phyloP scores from a whole-genome alignment of 306 rosid genomes.

The Sophora flavescens region DNA sequence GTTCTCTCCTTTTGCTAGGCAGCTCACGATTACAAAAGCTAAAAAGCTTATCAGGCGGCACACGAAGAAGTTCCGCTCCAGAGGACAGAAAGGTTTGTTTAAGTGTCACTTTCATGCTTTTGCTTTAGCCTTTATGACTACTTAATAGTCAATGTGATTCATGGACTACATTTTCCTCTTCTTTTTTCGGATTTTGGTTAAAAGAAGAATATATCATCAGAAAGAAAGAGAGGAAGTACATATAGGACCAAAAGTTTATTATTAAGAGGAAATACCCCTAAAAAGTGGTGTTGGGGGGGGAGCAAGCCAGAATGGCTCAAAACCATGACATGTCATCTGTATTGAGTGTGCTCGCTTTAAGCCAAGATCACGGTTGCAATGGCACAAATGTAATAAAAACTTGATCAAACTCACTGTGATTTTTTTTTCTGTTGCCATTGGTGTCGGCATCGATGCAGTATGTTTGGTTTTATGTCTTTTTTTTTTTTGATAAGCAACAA shows the following conservation, averaged over 20 bases:
- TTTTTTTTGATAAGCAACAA: too few relatives aligned
- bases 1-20: constrained; percentile 91
- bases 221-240: constrained; percentile 25
- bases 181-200: not conserved
- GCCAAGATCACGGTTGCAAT: too few relatives aligned
- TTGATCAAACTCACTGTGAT: too few relatives aligned
- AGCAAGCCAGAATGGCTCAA: constrained; percentile 14
- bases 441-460: too few relatives aligned
- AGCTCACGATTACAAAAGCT: constrained; percentile 91
- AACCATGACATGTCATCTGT: not conserved
- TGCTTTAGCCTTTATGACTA: constrained; percentile 25
- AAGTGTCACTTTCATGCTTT: constrained; percentile 19
- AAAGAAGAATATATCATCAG: constrained; percentile 16
- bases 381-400: too few relatives aligned
- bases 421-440: too few relatives aligned
- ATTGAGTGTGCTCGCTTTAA: too few relatives aligned
- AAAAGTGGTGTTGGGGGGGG: too few relatives aligned
- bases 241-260: not conserved
- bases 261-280: constrained; percentile 13
- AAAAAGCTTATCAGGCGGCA: constrained; percentile 93
- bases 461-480: too few relatives aligned
- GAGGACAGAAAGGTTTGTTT: constrained; percentile 84
- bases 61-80: constrained; percentile 87
- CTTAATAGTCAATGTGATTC: constrained; percentile 25
- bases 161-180: not conserved